Percentiles rank a stretch among this genome's conserved stretches.
phyloP scores from a whole-genome alignment of 495 filamentous ascomycete species.

The Lineolata rhizophorae region DNA sequence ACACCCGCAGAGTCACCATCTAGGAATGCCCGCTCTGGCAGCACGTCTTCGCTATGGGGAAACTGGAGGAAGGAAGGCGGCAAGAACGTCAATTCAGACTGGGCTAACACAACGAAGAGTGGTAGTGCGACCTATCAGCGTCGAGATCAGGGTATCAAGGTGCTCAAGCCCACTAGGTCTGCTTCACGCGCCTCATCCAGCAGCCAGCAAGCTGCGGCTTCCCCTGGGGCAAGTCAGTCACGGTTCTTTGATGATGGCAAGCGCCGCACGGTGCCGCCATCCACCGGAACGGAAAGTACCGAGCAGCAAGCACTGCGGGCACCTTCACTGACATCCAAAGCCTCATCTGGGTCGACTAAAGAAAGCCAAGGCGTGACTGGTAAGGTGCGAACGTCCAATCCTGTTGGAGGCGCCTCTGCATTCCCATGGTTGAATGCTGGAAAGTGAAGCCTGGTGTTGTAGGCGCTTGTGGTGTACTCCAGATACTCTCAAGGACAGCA shows the following conservation, averaged over 20 bases:
- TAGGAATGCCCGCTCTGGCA: constrained; percentile 8
- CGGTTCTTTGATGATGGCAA: constrained; percentile 21
- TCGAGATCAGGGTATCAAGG: constrained; percentile 20
- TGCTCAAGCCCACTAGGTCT: constrained; percentile 17
- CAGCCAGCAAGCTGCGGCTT: not conserved
- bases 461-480: too few relatives aligned
- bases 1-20: constrained; percentile 8
- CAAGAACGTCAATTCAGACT: constrained; percentile 13
- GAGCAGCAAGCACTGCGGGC: constrained; percentile 4
- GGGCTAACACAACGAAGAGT: constrained; percentile 15
- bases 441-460: too few relatives aligned
- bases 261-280: constrained; percentile 9
- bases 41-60: constrained; percentile 18
- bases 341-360: constrained; percentile 5
- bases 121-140: constrained; percentile 14
- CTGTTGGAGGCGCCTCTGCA: constrained; percentile 77
- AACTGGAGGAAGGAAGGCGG: constrained; percentile 20
- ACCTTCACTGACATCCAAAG: constrained; percentile 3
- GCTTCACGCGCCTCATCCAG: constrained; percentile 12
- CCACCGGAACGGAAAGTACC: too few relatives aligned
- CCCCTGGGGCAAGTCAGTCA: constrained; percentile 11
- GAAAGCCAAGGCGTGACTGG: constrained; percentile 11
- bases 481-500: too few relatives aligned
- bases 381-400: constrained; percentile 42
- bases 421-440: constrained; percentile 72